These are phyloP conservation scores for Termitomyces sp. DNA, from an alignment of 768 basidiomycete genomes.

Conservation along the genomic window DNA sequence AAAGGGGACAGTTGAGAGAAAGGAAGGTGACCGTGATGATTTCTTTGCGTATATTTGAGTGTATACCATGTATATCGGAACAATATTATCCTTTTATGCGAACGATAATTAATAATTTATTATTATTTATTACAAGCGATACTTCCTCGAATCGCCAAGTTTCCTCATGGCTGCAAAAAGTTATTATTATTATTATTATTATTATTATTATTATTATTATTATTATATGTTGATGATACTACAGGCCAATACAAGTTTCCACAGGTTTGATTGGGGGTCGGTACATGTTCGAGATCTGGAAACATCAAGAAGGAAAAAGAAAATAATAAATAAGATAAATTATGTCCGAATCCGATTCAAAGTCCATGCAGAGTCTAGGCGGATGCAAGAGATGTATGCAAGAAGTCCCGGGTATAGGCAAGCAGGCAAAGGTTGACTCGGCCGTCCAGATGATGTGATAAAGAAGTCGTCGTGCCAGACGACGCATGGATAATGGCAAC, in stretches of 20 bases:
- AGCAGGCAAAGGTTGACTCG: neutral
- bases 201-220: too few relatives aligned
- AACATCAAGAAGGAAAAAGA: neutral
- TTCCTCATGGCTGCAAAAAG: neutral
- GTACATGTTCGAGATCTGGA: neutral
- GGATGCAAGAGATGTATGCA: too few relatives aligned
- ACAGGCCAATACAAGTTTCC: neutral
- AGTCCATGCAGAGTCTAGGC: neutral
- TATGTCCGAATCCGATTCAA: neutral
- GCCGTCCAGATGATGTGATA: too few relatives aligned
- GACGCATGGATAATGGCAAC: neutral
- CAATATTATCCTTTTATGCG: too few relatives aligned
- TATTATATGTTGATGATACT: neutral
- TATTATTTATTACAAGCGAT: too few relatives aligned
- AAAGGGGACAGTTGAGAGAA: conserved; percentile 9
- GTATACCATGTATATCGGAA: too few relatives aligned
- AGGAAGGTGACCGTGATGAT: conserved; percentile 4
- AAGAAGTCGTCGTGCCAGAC: neutral
- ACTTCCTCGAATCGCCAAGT: too few relatives aligned
- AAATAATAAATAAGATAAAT: too few relatives aligned
- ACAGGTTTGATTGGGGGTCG: neutral
- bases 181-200: neutral
- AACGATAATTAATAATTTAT: too few relatives aligned
- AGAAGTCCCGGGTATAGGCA: neutral
- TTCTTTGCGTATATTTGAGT: conserved; percentile 10